phyloP scores from a whole-genome alignment of 1,139 yeast species.

The Kluyveromyces sp. region DNA sequence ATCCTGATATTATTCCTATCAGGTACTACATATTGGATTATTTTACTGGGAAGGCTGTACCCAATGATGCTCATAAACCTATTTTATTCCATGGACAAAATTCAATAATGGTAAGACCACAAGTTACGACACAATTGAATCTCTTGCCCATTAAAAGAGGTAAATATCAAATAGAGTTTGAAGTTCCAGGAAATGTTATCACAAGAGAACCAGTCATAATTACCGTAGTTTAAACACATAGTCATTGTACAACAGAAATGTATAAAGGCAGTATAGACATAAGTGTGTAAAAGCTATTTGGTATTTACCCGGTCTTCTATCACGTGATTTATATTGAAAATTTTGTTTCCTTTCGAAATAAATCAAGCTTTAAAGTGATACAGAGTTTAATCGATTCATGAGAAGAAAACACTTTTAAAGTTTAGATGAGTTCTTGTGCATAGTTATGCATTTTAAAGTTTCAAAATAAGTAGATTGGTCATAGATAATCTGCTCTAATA shows the following conservation, averaged over 20 bases:
- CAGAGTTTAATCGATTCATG: too few species aligned
- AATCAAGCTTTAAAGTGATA: too few species aligned
- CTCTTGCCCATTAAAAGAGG: slow-evolving; percentile 2
- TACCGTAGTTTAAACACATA: neutral
- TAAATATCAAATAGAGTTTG: neutral
- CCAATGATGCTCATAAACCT: slow-evolving; percentile 14
- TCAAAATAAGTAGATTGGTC: too few species aligned
- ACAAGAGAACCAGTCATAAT: slow-evolving; percentile 1
- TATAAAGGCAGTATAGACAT: too few species aligned
- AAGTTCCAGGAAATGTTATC: neutral
- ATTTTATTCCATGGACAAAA: slow-evolving; percentile 2
- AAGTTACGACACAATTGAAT: neutral
- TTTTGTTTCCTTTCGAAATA: too few species aligned
- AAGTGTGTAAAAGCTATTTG: too few species aligned
- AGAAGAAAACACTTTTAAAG: too few species aligned
- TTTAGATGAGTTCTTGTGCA: neutral
- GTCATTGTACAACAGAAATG: too few species aligned
- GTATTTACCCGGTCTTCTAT: too few species aligned
- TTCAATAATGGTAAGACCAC: neutral
- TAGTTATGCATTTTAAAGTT: neutral
- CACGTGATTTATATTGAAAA: too few species aligned
- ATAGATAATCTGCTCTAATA: neutral
- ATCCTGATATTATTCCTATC: slow-evolving; percentile 7
- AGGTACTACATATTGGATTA: slow-evolving; percentile 19
- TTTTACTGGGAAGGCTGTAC: slow-evolving; percentile 18